Evolutionary conservation across 1,139 yeast species (phyloP).

Genomic region (Nakaseomyces kungkrabaensis): DNA sequence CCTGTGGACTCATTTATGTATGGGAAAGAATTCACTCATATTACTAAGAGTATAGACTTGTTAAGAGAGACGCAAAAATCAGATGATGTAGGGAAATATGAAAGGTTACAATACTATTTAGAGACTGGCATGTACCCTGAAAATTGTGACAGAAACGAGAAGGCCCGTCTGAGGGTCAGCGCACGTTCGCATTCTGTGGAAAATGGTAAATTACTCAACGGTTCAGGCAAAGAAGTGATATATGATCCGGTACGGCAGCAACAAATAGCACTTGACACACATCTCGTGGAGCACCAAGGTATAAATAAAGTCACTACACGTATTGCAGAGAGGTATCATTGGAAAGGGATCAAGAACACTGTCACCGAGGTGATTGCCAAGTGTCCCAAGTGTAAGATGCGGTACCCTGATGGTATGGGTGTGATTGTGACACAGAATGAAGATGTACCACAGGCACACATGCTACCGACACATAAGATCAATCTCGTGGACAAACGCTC

Average conservation of each 20-base stretch:
- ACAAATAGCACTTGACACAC: conserved; percentile 64
- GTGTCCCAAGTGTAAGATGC: conserved; percentile 64
- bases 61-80: conserved; percentile 22
- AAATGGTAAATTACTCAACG: conserved; percentile 61
- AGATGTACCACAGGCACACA: conserved; percentile 24
- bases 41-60: conserved; percentile 25
- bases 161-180: conserved; percentile 71
- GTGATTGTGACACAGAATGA: conserved; percentile 21
- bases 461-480: conserved; percentile 17
- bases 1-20: conserved; percentile 78
- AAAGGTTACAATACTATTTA: conserved; percentile 65
- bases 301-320: conserved; percentile 77
- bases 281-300: conserved; percentile 69
- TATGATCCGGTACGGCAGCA: conserved; percentile 65
- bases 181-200: conserved; percentile 67
- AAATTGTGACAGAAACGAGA: conserved; percentile 70
- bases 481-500: conserved; percentile 6
- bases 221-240: conserved; percentile 73
- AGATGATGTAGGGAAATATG: conserved; percentile 39
- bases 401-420: conserved; percentile 27
- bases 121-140: conserved; percentile 84
- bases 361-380: conserved; percentile 70
- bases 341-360: conserved; percentile 86
- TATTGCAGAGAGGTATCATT: conserved; percentile 73
- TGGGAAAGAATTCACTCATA: conserved; percentile 41